Evolutionary conservation across 2,329 filamentous ascomycete genomes (phyloP).

Genomic region (Clarireedia hainanense): DNA sequence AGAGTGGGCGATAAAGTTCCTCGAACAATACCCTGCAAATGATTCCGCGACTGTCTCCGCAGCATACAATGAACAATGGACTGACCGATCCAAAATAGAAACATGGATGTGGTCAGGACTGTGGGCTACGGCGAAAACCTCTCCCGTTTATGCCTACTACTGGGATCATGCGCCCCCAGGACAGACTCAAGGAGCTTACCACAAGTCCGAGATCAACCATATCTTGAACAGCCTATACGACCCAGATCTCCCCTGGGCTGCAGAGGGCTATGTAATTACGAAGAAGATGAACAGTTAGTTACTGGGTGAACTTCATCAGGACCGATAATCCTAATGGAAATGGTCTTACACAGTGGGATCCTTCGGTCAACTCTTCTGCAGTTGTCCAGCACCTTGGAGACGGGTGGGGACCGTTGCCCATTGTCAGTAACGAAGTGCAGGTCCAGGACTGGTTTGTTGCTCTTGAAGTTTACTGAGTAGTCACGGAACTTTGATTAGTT

Average conservation of each 20-base stretch:
- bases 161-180: constrained; percentile 27
- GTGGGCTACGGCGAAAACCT: constrained; percentile 22
- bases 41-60: constrained; percentile 18
- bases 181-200: constrained; percentile 22
- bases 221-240: constrained; percentile 27
- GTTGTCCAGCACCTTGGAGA: not conserved
- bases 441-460: not conserved
- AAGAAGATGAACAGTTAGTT: constrained; percentile 50
- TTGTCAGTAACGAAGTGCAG: not conserved
- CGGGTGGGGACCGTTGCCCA: not conserved
- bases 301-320: constrained; percentile 67
- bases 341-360: not conserved
- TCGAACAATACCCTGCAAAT: constrained; percentile 22
- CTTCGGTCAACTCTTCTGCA: not conserved
- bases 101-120: constrained; percentile 24
- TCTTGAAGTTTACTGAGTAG: too few relatives aligned
- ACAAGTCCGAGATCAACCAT: constrained; percentile 28
- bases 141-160: constrained; percentile 27
- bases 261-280: constrained; percentile 25
- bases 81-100: constrained; percentile 20
- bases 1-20: constrained; percentile 9
- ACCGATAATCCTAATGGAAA: constrained; percentile 54
- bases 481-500: too few relatives aligned
- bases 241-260: constrained; percentile 21
- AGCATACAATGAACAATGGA: constrained; percentile 22